Evolutionary conservation across 805 yeast species (phyloP), one percentile per base, ranked within the genome.

Genomic region (Hanseniaspora lachancei): DNA sequence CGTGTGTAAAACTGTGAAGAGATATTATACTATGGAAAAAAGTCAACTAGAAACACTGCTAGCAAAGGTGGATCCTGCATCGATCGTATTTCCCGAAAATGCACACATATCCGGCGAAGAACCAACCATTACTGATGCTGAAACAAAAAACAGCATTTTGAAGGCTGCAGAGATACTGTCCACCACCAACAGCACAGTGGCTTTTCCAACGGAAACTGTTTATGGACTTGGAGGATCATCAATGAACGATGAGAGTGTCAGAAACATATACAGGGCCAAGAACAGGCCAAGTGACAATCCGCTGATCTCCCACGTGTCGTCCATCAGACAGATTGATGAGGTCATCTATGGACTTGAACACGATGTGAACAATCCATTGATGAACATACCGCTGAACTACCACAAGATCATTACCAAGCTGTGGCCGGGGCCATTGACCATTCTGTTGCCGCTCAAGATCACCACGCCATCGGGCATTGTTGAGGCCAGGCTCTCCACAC

Each of bases 371-470:
- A 62, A 66, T 13, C 62, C 62, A 5, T 58, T 68, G 20, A 69
- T 72, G 27, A 70, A 73, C 24, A 77, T 91, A 6, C 97, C 97
- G 0, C 70, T 70, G 0, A 74, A 82, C 0, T 93, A 93, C 66
- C 68, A 72, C 35, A 76, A 79, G 0, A 72, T 93, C 43, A 72
- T 89, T 12, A 74, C 75, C 2, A 75, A 74, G 59, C 84, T 86
- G 62, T 93, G 97, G 97, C 98, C 98, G 0, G 98, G 98, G 0
- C 97, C 98, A 0, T 70, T 93, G 56, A 89, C 96, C 0, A 86
- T 93, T 36, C 68, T 93, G 51, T 70, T 93, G 21, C 96, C 96
- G 0, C 73, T 78, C 5, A 69, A 71, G 32, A 60, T 58, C 5
- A 70, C 76, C 7, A 34, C 12, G 5, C n/a, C 23, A n/a, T 24